Conservation (phyloP, 192 early-diverging fungal species). For the Chytriomyces sp. region DNA sequence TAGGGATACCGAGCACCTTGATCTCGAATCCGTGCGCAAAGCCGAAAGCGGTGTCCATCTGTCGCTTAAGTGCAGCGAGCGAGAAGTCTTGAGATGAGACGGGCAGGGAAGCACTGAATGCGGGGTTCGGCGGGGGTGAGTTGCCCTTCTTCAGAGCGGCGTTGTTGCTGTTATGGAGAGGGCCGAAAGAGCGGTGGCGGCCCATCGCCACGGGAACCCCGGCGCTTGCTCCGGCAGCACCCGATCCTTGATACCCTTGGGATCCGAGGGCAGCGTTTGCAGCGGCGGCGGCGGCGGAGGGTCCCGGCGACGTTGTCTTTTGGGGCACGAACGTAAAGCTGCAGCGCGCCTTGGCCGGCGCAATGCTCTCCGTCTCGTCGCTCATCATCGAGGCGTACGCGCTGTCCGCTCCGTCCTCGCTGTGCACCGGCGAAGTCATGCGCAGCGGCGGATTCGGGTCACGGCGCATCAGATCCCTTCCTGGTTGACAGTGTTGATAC, state of each 20-base stretch:
- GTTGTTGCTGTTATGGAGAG: neutral
- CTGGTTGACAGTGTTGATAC: neutral
- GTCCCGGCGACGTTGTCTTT: neutral
- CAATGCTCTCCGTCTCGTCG: neutral
- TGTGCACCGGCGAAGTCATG: neutral
- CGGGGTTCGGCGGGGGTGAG: neutral
- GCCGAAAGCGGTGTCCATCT: conserved; percentile 26
- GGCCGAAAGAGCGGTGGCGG: neutral
- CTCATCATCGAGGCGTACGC: conserved; percentile 6
- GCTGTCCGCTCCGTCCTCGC: conserved; percentile 1
- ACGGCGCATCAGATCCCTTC: neutral
- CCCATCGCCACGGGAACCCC: neutral
- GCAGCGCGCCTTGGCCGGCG: conserved; percentile 1
- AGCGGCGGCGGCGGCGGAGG: neutral
- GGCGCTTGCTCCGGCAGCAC: neutral
- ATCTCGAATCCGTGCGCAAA: conserved; percentile 7
- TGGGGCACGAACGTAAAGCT: neutral
- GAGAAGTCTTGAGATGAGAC: neutral
- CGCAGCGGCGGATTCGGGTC: neutral
- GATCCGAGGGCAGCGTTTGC: neutral
- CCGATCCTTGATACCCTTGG: neutral
- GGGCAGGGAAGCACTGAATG: neutral
- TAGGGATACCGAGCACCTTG: conserved; percentile 47
- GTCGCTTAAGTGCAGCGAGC: conserved; percentile 9
- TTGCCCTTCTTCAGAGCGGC: neutral